These are phyloP conservation scores for Fusarium ramigenum DNA, from an alignment of 2,329 filamentous ascomycete species.

Conservation along the genomic window DNA sequence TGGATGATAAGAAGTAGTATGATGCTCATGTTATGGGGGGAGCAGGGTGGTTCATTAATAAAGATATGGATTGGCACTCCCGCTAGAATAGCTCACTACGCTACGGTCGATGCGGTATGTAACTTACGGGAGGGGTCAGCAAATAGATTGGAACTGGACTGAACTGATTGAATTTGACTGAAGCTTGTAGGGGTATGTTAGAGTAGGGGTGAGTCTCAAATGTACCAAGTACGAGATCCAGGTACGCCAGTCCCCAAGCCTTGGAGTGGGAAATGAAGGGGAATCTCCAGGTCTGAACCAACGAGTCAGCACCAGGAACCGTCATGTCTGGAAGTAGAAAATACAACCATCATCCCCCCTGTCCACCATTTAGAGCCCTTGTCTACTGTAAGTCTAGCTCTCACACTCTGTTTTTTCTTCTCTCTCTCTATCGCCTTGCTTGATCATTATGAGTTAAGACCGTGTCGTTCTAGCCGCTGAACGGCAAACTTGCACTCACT, in stretches of 20 bases:
- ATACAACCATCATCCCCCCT: slow-evolving; percentile 6
- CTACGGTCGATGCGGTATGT: slow-evolving; percentile 1
- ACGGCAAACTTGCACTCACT: neutral
- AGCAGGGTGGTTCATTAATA: slow-evolving; percentile 37
- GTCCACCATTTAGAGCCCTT: neutral
- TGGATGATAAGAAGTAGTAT: slow-evolving; percentile 21
- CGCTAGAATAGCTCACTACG: neutral
- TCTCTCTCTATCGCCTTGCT: neutral
- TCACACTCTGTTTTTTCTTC: slow-evolving; percentile 1
- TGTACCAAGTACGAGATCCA: slow-evolving; percentile 36
- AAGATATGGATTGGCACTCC: slow-evolving; percentile 22
- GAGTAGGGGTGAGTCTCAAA: slow-evolving; percentile 8
- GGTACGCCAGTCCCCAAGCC: slow-evolving; percentile 14
- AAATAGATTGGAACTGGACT: slow-evolving; percentile 32
- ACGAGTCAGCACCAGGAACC: slow-evolving; percentile 32
- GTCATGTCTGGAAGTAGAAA: slow-evolving; percentile 27
- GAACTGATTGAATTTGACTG: slow-evolving; percentile 2
- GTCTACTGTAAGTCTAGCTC: slow-evolving; percentile 5
- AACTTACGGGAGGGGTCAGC: slow-evolving; percentile 38
- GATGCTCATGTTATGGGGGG: slow-evolving; percentile 26
- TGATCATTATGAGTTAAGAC: slow-evolving; percentile 9
- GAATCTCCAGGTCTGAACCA: slow-evolving; percentile 23
- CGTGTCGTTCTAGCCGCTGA: neutral
- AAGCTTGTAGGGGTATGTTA: neutral
- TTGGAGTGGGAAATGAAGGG: slow-evolving; percentile 36